phyloP scores from a whole-genome alignment of 192 early-diverging fungal species.

The Linnemannia zychae region DNA sequence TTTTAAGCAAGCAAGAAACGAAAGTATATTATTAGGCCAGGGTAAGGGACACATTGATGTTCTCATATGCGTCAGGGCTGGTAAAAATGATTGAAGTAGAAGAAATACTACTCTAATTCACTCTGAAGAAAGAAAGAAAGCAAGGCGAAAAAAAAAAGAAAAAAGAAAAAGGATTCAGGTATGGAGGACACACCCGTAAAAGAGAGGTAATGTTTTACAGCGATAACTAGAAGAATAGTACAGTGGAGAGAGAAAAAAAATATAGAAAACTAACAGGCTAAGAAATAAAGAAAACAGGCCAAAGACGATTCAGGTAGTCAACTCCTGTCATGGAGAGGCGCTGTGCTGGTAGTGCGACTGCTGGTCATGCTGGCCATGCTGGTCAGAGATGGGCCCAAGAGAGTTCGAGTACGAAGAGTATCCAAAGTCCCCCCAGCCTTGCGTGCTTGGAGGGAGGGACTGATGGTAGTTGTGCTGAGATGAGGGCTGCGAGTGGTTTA shows the following conservation, averaged over 20 bases:
- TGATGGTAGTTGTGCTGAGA: constrained; percentile 25
- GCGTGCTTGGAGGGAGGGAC: constrained; percentile 23
- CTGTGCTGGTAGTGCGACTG: constrained; percentile 21
- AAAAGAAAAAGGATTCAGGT: neutral
- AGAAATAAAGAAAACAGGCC: neutral
- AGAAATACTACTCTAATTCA: neutral
- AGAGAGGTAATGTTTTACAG: neutral
- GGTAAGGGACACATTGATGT: neutral
- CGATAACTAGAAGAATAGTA: neutral
- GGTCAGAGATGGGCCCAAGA: constrained; percentile 20
- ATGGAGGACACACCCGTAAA: neutral
- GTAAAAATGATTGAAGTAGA: neutral
- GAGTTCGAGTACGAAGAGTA: constrained; percentile 32
- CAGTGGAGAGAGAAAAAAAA: neutral
- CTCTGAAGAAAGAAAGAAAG: neutral
- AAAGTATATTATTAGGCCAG: neutral
- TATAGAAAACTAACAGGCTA: neutral
- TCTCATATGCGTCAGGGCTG: neutral
- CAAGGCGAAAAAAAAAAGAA: neutral
- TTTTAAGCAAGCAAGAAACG: neutral
- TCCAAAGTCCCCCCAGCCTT: constrained; percentile 26
- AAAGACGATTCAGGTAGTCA: neutral
- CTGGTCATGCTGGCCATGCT: constrained; percentile 14
- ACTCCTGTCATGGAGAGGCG: constrained; percentile 19
- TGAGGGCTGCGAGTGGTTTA: constrained; percentile 9